Evolutionary conservation across 1,284 basidiomycete species (phyloP), one percentile per base, ranked within the genome.

Genomic region (Mycena citricolor): DNA sequence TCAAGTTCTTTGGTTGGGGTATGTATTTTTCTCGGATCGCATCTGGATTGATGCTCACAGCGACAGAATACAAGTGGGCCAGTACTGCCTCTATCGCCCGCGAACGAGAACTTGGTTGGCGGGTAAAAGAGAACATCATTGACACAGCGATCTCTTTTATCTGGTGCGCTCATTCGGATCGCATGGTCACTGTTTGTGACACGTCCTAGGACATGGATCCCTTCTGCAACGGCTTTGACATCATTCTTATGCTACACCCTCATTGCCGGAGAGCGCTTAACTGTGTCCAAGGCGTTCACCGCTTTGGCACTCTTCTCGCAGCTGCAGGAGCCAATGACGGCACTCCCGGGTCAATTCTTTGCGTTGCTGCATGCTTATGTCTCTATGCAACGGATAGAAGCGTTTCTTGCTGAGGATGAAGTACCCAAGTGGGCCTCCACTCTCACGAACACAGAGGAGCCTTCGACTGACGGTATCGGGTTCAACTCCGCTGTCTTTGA

Each of bases 1-100:
- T 86, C 42, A 86, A 86, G 56, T 82, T 79, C 56, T 84, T 83
- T 59, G 82, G 82, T 19, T 85, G 82, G 82, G 82, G 81, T 81
- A 54, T 54, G 63, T 51, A 7, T 23, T 25, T 33, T 37, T 33
- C 13, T 39, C 19, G 16, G 11, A 39, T 25, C 12, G 14, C 2
- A 12, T 14, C 13, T 46, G n/a, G n/a, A 44, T 30, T 44, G 12
- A 33, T 21, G 25, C 19, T 45, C n/a, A 5, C 11, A 35, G 44
- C 38, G 35, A 10, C 45, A 76, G 73, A 80, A 59, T 71, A 69
- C 55, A 60, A 68, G 36, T 85, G 83, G 82, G 70, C 77, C 10
- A 52, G 63, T 26, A 73, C 70, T 32, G 74, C 79, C 4, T 66
- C 71, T 31, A 57, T 68, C 11, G 65, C 76, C 1, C 67, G 83